These are phyloP conservation scores for Penicillium goetzii DNA, from an alignment of 495 filamentous ascomycete species.

Conservation along the genomic window DNA sequence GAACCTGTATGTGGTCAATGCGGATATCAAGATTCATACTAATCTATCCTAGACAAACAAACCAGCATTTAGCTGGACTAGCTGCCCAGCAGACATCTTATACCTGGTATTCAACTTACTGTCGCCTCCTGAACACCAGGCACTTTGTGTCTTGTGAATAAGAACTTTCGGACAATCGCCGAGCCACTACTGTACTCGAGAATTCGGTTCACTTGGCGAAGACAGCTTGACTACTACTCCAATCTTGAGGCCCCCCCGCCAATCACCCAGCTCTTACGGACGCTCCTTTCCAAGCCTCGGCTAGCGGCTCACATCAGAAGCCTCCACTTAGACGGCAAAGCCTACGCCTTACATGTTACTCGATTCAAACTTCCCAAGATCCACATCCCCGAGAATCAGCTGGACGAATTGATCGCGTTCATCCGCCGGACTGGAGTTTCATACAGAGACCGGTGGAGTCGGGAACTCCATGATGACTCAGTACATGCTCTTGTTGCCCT, in stretches of 20 bases:
- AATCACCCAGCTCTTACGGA: slow-evolving; percentile 21
- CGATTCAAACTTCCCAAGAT: too few relatives aligned
- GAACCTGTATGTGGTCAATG: not conserved
- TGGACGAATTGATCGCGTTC: too few relatives aligned
- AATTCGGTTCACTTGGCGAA: slow-evolving; percentile 22
- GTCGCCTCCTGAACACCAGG: slow-evolving; percentile 15
- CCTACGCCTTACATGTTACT: too few relatives aligned
- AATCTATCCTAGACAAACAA: not conserved
- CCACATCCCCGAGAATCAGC: too few relatives aligned
- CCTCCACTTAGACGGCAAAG: too few relatives aligned
- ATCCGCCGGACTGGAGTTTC: too few relatives aligned
- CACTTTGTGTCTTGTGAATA: slow-evolving; percentile 22
- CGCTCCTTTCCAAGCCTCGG: too few relatives aligned
- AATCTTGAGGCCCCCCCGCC: slow-evolving; percentile 10
- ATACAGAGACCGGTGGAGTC: too few relatives aligned
- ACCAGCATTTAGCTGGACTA: not conserved
- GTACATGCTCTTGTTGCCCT: too few relatives aligned
- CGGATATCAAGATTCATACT: not conserved
- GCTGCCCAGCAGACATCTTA: slow-evolving; percentile 19
- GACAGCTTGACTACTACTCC: not conserved
- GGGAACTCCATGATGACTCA: too few relatives aligned
- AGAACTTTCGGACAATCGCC: slow-evolving; percentile 16
- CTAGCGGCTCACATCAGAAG: too few relatives aligned
- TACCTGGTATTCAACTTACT: slow-evolving; percentile 19
- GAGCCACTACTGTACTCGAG: slow-evolving; percentile 23